phyloP scores from a whole-genome alignment of 805 yeast genomes.

The Candida tallmaniae region DNA sequence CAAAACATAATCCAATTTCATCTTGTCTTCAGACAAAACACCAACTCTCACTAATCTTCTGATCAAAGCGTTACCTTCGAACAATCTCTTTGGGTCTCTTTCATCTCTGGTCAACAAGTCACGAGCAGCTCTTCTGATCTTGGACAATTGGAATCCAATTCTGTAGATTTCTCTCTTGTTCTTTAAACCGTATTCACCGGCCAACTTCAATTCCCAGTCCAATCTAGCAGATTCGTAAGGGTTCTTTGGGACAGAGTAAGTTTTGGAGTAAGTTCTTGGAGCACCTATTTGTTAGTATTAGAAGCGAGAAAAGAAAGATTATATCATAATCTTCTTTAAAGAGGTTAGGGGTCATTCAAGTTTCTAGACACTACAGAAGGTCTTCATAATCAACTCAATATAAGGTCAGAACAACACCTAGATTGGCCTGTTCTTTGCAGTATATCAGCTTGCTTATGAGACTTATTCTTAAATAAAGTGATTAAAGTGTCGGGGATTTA shows the following conservation, averaged over 20 bases:
- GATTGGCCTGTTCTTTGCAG: not conserved
- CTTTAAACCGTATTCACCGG: conserved; percentile 99
- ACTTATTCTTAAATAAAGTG: conserved; percentile 28
- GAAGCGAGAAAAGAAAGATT: too few species aligned
- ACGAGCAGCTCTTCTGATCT: conserved; percentile 99
- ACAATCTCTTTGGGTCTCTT: conserved; percentile 99
- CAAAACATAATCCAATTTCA: conserved; percentile 99
- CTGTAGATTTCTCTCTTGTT: conserved; percentile 99
- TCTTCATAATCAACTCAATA: not conserved
- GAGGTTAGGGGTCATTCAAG: too few species aligned
- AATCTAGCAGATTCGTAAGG: conserved; percentile 99
- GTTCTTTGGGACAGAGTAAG: conserved; percentile 99
- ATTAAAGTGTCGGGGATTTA: conserved; percentile 90
- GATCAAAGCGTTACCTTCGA: conserved; percentile 99
- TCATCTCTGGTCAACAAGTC: conserved; percentile 99
- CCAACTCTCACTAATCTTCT: conserved; percentile 99
- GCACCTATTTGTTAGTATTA: conserved; percentile 56
- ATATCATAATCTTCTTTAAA: too few species aligned
- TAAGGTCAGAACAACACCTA: not conserved
- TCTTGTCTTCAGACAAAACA: conserved; percentile 98
- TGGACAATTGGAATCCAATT: conserved; percentile 98
- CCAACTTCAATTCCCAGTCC: conserved; percentile 98
- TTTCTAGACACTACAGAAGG: not conserved
- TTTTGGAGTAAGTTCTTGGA: conserved; percentile 99
- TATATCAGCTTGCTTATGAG: conserved; percentile 7